phyloP scores from a whole-genome alignment of 345 rosid species.

The Orychophragmus violaceus region DNA sequence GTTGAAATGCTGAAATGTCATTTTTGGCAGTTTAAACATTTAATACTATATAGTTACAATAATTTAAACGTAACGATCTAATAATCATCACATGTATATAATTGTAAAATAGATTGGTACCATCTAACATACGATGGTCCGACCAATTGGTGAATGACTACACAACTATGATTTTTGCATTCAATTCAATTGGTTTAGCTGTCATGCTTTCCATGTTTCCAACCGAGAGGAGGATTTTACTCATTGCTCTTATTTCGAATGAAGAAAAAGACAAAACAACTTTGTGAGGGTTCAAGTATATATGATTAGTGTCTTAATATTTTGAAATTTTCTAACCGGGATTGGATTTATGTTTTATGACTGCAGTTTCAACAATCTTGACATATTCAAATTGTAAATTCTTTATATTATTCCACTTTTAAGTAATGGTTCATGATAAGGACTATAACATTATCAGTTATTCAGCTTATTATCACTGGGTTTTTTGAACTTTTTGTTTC shows the following conservation, averaged over 20 bases:
- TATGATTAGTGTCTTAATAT: neutral
- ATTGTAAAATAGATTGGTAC: slow-evolving; percentile 1
- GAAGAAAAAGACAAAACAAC: neutral
- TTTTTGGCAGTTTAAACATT: neutral
- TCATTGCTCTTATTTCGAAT: neutral
- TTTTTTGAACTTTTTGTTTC: too few relatives aligned
- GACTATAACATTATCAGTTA: neutral
- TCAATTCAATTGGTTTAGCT: neutral
- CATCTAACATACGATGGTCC: slow-evolving; percentile 9
- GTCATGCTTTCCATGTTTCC: too few relatives aligned
- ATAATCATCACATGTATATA: neutral
- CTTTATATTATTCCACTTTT: neutral
- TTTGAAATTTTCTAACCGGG: slow-evolving; percentile 21
- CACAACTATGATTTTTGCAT: slow-evolving; percentile 3
- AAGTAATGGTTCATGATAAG: neutral
- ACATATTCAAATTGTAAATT: neutral
- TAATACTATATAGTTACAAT: neutral
- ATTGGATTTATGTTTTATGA: neutral
- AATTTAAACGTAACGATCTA: neutral
- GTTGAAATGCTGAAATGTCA: slow-evolving; percentile 23
- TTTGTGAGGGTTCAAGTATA: neutral
- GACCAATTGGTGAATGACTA: slow-evolving; percentile 2
- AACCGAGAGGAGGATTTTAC: too few relatives aligned
- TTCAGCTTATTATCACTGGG: too few relatives aligned
- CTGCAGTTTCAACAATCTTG: neutral